Evolutionary conservation across 768 basidiomycete genomes (phyloP).

Genomic region (Lentinula lateritia): DNA sequence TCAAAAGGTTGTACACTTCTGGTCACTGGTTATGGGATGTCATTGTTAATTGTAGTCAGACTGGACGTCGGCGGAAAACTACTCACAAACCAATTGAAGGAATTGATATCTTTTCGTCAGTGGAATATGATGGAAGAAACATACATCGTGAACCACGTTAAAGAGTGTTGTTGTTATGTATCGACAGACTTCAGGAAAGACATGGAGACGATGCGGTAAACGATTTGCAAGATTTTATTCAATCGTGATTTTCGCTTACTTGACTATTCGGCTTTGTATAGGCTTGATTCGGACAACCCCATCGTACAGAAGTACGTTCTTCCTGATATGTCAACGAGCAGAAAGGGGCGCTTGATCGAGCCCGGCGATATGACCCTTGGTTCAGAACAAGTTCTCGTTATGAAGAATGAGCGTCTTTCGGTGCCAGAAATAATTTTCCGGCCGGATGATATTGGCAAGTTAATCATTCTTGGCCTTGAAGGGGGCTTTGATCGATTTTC

Average conservation of each 20-base stretch:
- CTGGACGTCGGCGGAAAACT: conserved; percentile 95
- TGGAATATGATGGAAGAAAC: conserved; percentile 99
- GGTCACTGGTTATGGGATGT: conserved; percentile 8
- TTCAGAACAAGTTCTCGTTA: conserved; percentile 66
- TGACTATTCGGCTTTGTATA: conserved; percentile 14
- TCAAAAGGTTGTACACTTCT: conserved; percentile 51
- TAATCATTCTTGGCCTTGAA: conserved; percentile 6
- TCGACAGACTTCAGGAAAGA: conserved; percentile 67
- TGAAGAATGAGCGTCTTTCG: conserved; percentile 89
- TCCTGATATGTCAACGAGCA: conserved; percentile 76
- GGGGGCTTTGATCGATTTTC: conserved; percentile 15
- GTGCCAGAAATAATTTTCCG: conserved; percentile 92
- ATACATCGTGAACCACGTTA: conserved; percentile 87
- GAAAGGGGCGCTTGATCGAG: conserved; percentile 49
- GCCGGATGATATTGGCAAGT: conserved; percentile 83
- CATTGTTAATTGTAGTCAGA: conserved; percentile 34
- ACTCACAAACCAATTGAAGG: conserved; percentile 91
- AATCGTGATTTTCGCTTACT: background rate
- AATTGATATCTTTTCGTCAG: conserved; percentile 89
- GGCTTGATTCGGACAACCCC: conserved; percentile 53
- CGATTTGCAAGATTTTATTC: background rate
- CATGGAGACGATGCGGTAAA: conserved; percentile 76
- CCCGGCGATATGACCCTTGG: conserved; percentile 48
- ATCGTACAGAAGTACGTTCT: conserved; percentile 88
- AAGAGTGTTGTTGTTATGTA: conserved; percentile 88